phyloP scores from a whole-genome alignment of 306 rosid genomes.

The Prunus kanzakura region DNA sequence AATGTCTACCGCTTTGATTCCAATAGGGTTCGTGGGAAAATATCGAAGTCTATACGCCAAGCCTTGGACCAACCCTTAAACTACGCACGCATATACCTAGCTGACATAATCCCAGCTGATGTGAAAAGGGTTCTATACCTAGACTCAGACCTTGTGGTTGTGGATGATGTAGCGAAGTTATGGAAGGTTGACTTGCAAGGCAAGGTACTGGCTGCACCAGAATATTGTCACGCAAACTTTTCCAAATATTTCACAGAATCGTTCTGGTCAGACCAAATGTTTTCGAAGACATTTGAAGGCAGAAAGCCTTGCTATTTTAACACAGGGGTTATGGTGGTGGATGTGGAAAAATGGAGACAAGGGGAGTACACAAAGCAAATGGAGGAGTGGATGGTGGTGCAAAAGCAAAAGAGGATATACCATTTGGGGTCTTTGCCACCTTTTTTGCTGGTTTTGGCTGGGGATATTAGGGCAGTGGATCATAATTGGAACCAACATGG shows the following conservation, averaged over 20 bases:
- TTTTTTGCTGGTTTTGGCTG: slow-evolving; percentile 69
- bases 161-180: slow-evolving; percentile 67
- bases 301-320: slow-evolving; percentile 74
- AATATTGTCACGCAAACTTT: slow-evolving; percentile 80
- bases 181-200: slow-evolving; percentile 71
- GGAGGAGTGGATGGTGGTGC: slow-evolving; percentile 81
- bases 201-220: slow-evolving; percentile 83
- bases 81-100: slow-evolving; percentile 72
- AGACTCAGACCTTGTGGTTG: slow-evolving; percentile 77
- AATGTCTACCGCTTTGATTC: slow-evolving; percentile 61
- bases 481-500: slow-evolving; percentile 95
- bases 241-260: slow-evolving; percentile 53
- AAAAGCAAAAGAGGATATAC: slow-evolving; percentile 75
- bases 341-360: slow-evolving; percentile 66
- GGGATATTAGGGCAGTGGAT: slow-evolving; percentile 62
- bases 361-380: slow-evolving; percentile 53
- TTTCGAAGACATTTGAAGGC: slow-evolving; percentile 42
- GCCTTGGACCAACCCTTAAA: slow-evolving; percentile 85
- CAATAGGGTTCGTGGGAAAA: slow-evolving; percentile 60
- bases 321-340: slow-evolving; percentile 87
- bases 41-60: slow-evolving; percentile 72
- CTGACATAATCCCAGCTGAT: slow-evolving; percentile 57
- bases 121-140: slow-evolving; percentile 68
- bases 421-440: slow-evolving; percentile 87
- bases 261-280: slow-evolving; percentile 51